Conservation (phyloP, 2,329 filamentous ascomycete genomes). For the Beauveria asiatica region DNA sequence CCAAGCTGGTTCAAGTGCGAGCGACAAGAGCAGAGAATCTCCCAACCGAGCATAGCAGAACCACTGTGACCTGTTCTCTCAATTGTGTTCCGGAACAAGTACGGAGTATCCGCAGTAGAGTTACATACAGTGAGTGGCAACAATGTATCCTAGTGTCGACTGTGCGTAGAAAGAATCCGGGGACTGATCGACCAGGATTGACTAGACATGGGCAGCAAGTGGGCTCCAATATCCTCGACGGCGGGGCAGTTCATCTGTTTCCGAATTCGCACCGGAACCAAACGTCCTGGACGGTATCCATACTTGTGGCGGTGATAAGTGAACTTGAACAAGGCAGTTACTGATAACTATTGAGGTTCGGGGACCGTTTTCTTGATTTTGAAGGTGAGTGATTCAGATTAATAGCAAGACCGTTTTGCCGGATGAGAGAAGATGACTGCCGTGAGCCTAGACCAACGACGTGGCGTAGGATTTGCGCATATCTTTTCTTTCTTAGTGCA, state of each 20-base stretch:
- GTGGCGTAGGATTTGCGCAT: not conserved
- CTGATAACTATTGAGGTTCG: not conserved
- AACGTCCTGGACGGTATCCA: not conserved
- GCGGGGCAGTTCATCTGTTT: constrained; percentile 8
- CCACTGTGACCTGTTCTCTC: not conserved
- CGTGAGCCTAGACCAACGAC: not conserved
- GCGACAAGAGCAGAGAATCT: not conserved
- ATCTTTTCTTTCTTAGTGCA: not conserved
- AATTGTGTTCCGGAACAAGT: not conserved
- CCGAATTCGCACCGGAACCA: not conserved
- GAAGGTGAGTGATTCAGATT: not conserved
- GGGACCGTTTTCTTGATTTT: not conserved
- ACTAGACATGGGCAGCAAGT: not conserved
- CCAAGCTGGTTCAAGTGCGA: not conserved
- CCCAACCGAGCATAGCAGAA: not conserved
- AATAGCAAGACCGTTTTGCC: not conserved
- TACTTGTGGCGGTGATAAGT: not conserved
- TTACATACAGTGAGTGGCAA: no score
- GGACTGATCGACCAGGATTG: constrained; percentile 1
- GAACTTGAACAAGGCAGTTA: constrained; percentile 1
- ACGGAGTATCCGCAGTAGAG: no score
- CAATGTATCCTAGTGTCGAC: not conserved
- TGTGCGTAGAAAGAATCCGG: not conserved
- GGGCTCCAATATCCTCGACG: not conserved
- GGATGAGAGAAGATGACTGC: not conserved